These are phyloP conservation scores for Pelargonium cotyledonis DNA, from an alignment of 441 rosid species.

Conservation along the genomic window DNA sequence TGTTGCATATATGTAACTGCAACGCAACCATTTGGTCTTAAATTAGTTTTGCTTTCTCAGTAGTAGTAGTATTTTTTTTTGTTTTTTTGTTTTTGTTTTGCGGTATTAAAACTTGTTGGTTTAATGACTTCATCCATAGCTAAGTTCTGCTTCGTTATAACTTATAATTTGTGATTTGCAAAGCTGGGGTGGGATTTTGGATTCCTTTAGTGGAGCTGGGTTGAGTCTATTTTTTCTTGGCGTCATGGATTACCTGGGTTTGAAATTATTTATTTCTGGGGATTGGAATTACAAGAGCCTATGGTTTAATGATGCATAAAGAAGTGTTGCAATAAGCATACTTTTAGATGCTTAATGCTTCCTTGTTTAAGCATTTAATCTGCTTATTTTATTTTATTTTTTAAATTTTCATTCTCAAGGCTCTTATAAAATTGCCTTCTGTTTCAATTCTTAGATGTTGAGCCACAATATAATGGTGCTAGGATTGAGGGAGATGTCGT, in stretches of 20 bases:
- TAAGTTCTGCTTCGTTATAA: background rate
- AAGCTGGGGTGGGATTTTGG: background rate
- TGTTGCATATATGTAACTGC: background rate
- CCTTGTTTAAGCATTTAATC: background rate
- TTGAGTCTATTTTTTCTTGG: background rate
- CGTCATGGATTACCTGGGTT: background rate
- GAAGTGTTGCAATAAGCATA: background rate
- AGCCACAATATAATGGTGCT: constrained; percentile 89
- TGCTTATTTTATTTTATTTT: background rate
- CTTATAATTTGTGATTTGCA: background rate
- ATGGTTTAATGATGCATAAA: background rate
- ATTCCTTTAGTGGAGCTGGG: background rate
- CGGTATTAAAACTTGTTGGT: background rate
- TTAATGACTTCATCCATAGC: background rate
- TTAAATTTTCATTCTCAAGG: background rate
- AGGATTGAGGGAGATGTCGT: constrained; percentile 80
- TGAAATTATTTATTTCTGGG: background rate
- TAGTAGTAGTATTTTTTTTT: background rate
- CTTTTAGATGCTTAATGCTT: background rate
- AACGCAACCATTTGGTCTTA: background rate
- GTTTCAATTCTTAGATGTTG: constrained; percentile 53
- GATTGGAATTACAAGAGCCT: background rate
- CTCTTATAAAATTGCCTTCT: constrained; percentile 16
- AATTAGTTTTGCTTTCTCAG: background rate
- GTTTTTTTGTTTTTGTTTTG: too few relatives aligned